Evolutionary conservation across 2,329 filamentous ascomycete genomes (phyloP).

Genomic region (Aureobasidium uvarum): DNA sequence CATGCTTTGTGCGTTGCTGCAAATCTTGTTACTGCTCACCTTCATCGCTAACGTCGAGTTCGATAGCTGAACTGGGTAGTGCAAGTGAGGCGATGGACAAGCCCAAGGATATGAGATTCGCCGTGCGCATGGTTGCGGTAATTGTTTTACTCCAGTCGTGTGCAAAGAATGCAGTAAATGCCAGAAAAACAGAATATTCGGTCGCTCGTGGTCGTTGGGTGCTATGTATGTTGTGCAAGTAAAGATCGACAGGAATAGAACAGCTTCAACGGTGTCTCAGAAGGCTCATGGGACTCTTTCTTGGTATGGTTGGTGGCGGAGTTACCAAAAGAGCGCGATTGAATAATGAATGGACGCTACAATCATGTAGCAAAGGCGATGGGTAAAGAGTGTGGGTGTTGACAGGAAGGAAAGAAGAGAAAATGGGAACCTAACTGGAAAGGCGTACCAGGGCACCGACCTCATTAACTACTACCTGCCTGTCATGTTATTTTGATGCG

Average conservation of each 20-base stretch:
- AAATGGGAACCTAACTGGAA: background rate
- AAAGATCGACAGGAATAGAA: slow-evolving; percentile 23
- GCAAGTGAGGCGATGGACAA: background rate
- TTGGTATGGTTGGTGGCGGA: background rate
- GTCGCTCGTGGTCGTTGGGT: background rate
- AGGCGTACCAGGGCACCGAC: slow-evolving; percentile 1
- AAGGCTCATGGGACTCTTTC: background rate
- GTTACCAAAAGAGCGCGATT: background rate
- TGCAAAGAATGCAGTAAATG: background rate
- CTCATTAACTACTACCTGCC: slow-evolving; percentile 17
- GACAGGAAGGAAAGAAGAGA: background rate
- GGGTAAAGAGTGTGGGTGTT: slow-evolving; percentile 11
- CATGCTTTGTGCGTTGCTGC: background rate
- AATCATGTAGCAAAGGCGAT: slow-evolving; percentile 1
- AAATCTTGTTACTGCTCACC: background rate
- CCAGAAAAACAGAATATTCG: background rate
- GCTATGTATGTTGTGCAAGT: background rate
- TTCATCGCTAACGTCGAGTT: slow-evolving; percentile 3
- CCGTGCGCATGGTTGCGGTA: slow-evolving; percentile 3
- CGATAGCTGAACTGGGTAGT: slow-evolving; percentile 7
- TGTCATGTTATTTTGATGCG: slow-evolving; percentile 16
- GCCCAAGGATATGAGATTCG: background rate
- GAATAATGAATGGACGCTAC: slow-evolving; percentile 23
- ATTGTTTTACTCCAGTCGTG: background rate
- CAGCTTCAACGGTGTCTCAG: slow-evolving; percentile 25